phyloP scores from a whole-genome alignment of 305 asterid genomes.

The Plantago rigida region DNA sequence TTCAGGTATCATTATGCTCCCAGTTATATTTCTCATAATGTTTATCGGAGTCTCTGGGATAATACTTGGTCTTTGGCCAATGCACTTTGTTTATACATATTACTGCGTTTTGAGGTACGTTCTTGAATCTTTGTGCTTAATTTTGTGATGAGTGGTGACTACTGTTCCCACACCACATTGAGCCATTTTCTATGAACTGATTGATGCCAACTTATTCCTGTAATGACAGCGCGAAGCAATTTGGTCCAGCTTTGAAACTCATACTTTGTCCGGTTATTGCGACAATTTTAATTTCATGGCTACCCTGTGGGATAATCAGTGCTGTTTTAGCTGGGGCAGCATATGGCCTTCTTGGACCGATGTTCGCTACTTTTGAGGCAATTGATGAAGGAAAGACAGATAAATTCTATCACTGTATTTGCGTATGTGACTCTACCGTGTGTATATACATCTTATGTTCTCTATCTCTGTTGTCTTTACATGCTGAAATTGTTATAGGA shows the following conservation, averaged over 20 bases:
- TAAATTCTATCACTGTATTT: constrained; percentile 61
- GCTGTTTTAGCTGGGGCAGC: constrained; percentile 57
- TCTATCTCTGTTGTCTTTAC: neutral
- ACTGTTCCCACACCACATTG: constrained; percentile 11
- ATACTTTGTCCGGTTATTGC: constrained; percentile 42
- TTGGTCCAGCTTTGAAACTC: constrained; percentile 71
- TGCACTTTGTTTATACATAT: constrained; percentile 59
- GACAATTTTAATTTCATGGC: constrained; percentile 52
- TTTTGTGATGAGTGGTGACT: neutral
- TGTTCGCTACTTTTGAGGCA: constrained; percentile 75
- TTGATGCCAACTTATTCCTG: neutral
- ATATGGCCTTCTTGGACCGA: constrained; percentile 74
- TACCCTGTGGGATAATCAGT: constrained; percentile 44
- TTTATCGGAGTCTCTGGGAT: constrained; percentile 48
- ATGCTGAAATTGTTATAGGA: constrained; percentile 46
- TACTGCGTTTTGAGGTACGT: constrained; percentile 64
- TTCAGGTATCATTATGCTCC: constrained; percentile 69
- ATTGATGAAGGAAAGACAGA: constrained; percentile 60
- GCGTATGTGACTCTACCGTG: constrained; percentile 31
- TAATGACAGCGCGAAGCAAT: constrained; percentile 55
- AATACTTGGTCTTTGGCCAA: constrained; percentile 68
- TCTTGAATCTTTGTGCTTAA: constrained; percentile 11
- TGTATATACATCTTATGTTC: neutral
- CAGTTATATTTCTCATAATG: constrained; percentile 49
- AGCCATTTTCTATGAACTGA: neutral